Conservation (phyloP, 2,329 filamentous ascomycete genomes). For the Aureobasidium pullulans region DNA sequence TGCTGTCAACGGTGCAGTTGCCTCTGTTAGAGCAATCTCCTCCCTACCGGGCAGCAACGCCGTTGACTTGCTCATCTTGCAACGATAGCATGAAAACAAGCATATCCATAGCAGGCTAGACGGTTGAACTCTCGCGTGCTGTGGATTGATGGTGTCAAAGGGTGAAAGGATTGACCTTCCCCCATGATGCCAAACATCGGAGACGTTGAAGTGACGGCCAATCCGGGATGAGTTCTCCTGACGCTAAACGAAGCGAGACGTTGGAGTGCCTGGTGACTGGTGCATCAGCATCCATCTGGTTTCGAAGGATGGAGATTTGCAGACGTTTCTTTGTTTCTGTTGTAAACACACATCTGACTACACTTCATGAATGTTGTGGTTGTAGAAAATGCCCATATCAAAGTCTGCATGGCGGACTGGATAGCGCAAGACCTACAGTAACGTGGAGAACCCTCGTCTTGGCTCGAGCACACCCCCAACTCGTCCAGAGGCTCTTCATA, state of each 20-base stretch:
- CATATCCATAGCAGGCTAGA: slow-evolving; percentile 6
- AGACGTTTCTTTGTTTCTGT: neutral
- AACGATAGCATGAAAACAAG: slow-evolving; percentile 9
- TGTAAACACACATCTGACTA: neutral
- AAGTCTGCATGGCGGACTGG: neutral
- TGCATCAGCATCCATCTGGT: neutral
- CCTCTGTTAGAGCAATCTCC: slow-evolving; percentile 4
- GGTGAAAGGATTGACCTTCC: neutral
- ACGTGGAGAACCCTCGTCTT: neutral
- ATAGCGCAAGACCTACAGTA: neutral
- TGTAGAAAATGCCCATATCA: neutral
- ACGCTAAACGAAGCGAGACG: slow-evolving; percentile 9
- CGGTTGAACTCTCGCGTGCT: neutral
- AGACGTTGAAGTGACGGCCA: slow-evolving; percentile 4
- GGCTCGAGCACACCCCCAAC: neutral
- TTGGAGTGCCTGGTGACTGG: neutral
- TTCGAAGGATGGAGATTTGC: neutral
- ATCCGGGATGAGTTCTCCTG: slow-evolving; percentile 10
- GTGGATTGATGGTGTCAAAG: neutral
- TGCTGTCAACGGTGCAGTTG: slow-evolving; percentile 5
- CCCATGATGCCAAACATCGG: neutral
- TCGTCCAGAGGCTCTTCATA: slow-evolving; percentile 1
- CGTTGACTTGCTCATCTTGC: slow-evolving; percentile 10
- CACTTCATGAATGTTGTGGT: neutral
- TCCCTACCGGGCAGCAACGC: slow-evolving; percentile 10